phyloP scores from a whole-genome alignment of 73 alveolate genomes.

The Durusdinium trenchii region DNA sequence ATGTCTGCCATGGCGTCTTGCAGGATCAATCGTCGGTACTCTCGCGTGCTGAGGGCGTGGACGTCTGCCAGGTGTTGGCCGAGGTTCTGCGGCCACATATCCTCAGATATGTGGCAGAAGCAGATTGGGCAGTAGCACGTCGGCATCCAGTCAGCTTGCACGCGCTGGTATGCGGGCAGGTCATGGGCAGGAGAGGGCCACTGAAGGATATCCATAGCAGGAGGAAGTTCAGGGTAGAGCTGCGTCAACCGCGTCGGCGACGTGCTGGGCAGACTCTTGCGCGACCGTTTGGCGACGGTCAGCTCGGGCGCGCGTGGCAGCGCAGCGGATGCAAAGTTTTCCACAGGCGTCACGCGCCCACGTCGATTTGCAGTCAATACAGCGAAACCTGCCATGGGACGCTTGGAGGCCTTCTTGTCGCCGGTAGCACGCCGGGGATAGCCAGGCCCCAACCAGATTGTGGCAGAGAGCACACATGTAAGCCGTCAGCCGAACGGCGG shows the following conservation, averaged over 20 bases:
- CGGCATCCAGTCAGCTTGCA: neutral
- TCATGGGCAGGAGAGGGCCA: neutral
- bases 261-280: neutral
- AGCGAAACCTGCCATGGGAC: neutral
- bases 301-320: neutral
- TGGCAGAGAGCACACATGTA: neutral
- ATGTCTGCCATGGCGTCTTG: neutral
- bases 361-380: neutral
- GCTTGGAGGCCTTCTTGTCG: neutral
- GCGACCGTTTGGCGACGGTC: neutral
- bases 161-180: neutral
- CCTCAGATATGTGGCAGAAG: neutral
- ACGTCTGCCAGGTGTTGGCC: neutral
- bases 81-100: neutral
- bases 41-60: neutral
- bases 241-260: neutral
- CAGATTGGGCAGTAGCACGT: neutral
- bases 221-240: neutral
- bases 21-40: neutral
- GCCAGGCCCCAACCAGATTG: neutral
- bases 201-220: neutral
- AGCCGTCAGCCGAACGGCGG: neutral
- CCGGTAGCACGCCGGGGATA: neutral
- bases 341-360: neutral
- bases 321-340: neutral